Evolutionary conservation across 2,329 filamentous ascomycete species (phyloP), one percentile per base, ranked within the genome.

Genomic region (Calonectria ilicicola): DNA sequence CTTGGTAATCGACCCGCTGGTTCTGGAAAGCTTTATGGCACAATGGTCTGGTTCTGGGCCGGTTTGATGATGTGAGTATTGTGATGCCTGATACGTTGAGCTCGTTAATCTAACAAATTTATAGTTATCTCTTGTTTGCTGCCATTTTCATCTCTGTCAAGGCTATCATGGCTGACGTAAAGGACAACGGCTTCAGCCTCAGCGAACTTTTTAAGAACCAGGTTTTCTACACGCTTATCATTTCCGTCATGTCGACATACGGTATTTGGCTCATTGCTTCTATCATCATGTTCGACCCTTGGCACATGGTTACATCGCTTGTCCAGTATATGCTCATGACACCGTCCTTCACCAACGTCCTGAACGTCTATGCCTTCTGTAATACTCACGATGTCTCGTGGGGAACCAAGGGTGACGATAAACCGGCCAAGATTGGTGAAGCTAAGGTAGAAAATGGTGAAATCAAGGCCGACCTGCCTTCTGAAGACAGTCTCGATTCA

Each of bases 301-400:
- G 97, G 96, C 97, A 99, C 86, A 98, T 99, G 95, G 90, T 98
- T 83, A 98, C 97, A n/a, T 93, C 93, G 70, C 95, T 98, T 84
- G 84, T 95, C 62, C 97, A 98, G 90, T 99, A 99, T 84, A 92
- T 98, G 79, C 91, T 98, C 49, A 90, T 99, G 70, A 98, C 96
- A 0, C 97, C 97, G 0, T 98, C 96, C 0, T 99, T 98, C 86
- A 97, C 97, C 87, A 99, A 98, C 85, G 96, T 98, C 72, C 92
- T 99, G 80, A 99, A 98, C 87, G 97, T 99, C 70, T 99, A 98
- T 85, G 96, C 96, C 73, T 99, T 99, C 86, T 98, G 97, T 88
- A 99, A 99, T 86, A 98, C 96, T 0, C 97, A 99, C 90, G 97
- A 99, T 83, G 95, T 99, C 23, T 98, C 96, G 0, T 99, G 97